Base-by-base conservation (phyloP, 768 basidiomycete genomes). In the Strobilomyces dryophilus region DNA sequence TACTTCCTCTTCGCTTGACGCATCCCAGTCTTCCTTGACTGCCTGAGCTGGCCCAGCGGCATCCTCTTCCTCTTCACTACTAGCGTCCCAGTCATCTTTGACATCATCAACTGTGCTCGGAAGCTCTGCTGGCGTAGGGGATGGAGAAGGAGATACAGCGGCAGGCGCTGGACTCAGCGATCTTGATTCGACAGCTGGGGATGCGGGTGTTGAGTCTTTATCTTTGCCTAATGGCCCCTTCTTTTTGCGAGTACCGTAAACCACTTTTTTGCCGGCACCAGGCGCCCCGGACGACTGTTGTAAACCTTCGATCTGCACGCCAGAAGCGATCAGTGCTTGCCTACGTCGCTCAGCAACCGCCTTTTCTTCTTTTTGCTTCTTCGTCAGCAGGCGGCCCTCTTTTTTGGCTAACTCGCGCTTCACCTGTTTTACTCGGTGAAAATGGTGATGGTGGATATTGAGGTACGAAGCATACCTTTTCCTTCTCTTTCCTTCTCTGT, bases 361-460 rank as follows among this genome's bases (percentile, higher is more conserved):
- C 61, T 80, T 85, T 68, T 98, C 95, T 64, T 92, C 89, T 71
- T 93, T 95, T 69, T 98, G 95, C 72, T 95, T 97, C 71, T 95
- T 94, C n/a, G 95, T 98, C 46, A 98, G 78, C 24, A 95, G 74
- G 43, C 89, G 83, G 21, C 97, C 97, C 73, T 98, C 95, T 68
- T 94, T 95, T 79, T 89, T 92, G 14, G 89, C 86, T 47, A 88
- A 67, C 61, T 97, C 95, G 47, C 84, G 84, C 71, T 95, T 97
- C 42, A 82, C 87, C 93, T 95, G 64, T 49, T 45, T 47, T 42
- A 43, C 27, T n/a, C 10, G 39, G 32, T 48, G 36, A 54, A 49
- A 39, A 43, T 14, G 50, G 49, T 29, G 51, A 49, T 29, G 12
- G 34, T 29, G 46, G 43, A 10, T 5, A 48, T 21, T 31, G 12